Conservation (phyloP, 2,329 filamentous ascomycete genomes). For the Zopfia rhizophila region DNA sequence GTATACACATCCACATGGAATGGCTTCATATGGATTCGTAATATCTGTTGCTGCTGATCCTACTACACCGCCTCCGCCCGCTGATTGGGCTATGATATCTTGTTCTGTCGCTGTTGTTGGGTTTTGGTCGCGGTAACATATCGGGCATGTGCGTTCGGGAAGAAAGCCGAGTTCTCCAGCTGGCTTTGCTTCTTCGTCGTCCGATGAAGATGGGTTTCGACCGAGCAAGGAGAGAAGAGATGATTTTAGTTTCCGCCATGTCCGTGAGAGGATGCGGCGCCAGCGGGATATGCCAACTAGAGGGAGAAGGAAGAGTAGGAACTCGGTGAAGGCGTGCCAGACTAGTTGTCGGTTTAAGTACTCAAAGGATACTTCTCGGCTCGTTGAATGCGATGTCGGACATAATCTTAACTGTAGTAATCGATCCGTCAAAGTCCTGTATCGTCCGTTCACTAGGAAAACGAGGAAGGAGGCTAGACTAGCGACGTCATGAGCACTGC, state of each 20-base stretch:
- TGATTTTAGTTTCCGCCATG: constrained; percentile 83
- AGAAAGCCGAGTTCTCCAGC: constrained; percentile 84
- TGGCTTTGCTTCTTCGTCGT: constrained; percentile 57
- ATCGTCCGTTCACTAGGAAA: constrained; percentile 90
- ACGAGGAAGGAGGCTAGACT: constrained; percentile 87
- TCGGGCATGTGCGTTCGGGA: constrained; percentile 93
- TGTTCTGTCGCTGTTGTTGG: constrained; percentile 72
- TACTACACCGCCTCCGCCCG: constrained; percentile 78
- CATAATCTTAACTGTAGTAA: constrained; percentile 85
- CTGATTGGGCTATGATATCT: constrained; percentile 72
- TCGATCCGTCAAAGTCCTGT: constrained; percentile 89
- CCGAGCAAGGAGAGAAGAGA: constrained; percentile 60
- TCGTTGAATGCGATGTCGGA: constrained; percentile 83
- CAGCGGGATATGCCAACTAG: constrained; percentile 94
- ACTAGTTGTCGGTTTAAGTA: constrained; percentile 97
- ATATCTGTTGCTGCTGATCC: constrained; percentile 92
- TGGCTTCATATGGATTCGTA: constrained; percentile 93
- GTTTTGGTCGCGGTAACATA: constrained; percentile 96
- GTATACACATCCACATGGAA: constrained; percentile 91
- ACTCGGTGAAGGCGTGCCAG: constrained; percentile 99
- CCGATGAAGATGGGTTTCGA: constrained; percentile 53
- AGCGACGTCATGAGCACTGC: constrained; percentile 81
- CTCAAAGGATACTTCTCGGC: constrained; percentile 93
- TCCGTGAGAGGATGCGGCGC: constrained; percentile 86
- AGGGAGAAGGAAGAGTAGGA: constrained; percentile 95